Evolutionary conservation across 164 flowering plant species (phyloP).

Genomic region (Vitis cinerea): DNA sequence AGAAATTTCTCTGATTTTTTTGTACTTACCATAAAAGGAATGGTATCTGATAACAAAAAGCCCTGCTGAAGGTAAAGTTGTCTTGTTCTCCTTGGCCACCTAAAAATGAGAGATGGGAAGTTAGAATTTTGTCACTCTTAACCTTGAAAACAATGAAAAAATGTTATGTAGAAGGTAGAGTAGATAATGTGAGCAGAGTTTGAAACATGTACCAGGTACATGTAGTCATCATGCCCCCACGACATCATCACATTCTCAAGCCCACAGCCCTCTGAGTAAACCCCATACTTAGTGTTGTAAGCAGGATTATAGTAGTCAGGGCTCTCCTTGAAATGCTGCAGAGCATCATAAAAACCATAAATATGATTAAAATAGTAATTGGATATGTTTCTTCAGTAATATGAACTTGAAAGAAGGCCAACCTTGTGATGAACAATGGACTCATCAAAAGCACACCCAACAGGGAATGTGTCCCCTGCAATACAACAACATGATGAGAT

Average conservation of each 20-base stretch:
- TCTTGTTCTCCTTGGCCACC: constrained; percentile 65
- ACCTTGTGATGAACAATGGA: constrained; percentile 66
- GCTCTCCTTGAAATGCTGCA: constrained; percentile 57
- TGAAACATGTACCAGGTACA: constrained; percentile 59
- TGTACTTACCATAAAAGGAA: constrained; percentile 63
- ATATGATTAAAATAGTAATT: background rate
- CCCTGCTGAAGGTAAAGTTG: constrained; percentile 62
- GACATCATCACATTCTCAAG: constrained; percentile 64
- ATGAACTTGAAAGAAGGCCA: background rate
- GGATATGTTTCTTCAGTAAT: background rate
- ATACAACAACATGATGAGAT: no score
- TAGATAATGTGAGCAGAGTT: background rate
- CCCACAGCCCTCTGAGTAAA: constrained; percentile 63
- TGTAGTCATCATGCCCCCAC: constrained; percentile 82
- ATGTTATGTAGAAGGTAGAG: background rate
- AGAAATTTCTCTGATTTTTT: background rate
- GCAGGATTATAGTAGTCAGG: constrained; percentile 47
- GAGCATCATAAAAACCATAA: background rate
- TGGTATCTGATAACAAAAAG: constrained; percentile 77
- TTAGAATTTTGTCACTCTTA: background rate
- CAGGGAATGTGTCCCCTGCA: constrained; percentile 53
- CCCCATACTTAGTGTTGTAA: constrained; percentile 55
- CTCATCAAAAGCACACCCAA: constrained; percentile 66
- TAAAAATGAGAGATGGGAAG: constrained; percentile 13
- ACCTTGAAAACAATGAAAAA: background rate